These are phyloP conservation scores for Lactifluus volemus DNA, from an alignment of 768 basidiomycete genomes.

Conservation along the genomic window DNA sequence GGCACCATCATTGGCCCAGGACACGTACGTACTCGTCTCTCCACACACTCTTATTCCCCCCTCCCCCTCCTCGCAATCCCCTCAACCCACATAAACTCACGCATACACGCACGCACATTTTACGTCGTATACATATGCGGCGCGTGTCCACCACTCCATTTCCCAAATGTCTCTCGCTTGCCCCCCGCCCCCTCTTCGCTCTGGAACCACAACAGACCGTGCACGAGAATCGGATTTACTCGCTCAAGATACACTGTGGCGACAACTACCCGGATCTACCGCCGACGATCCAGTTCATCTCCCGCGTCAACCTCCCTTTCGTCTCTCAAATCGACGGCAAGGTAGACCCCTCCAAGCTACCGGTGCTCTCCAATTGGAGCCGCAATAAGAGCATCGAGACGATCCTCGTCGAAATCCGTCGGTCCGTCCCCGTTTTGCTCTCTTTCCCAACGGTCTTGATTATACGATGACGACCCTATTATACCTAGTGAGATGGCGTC, in stretches of 20 bases:
- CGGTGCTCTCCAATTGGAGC: conserved; percentile 68
- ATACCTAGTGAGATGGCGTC: conserved; percentile 83
- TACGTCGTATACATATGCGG: background rate
- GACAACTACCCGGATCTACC: conserved; percentile 65
- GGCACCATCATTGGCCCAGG: conserved; percentile 98
- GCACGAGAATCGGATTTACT: conserved; percentile 98
- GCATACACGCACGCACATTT: background rate
- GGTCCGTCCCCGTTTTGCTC: conserved; percentile 38
- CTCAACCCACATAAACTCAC: conserved; percentile 1
- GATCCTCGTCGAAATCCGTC: conserved; percentile 86
- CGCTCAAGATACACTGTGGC: conserved; percentile 82
- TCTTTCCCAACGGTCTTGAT: background rate
- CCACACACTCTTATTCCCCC: background rate
- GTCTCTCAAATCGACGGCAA: conserved; percentile 67
- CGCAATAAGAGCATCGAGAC: conserved; percentile 76
- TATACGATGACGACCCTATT: background rate
- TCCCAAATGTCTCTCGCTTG: background rate
- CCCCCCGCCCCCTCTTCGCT: background rate
- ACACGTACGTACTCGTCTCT: conserved; percentile 52
- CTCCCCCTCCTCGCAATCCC: background rate
- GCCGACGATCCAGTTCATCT: conserved; percentile 78
- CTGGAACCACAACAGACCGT: conserved; percentile 53
- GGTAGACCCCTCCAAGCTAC: conserved; percentile 66
- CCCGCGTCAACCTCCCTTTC: conserved; percentile 89
- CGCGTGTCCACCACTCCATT: conserved; percentile 6